Evolutionary conservation across 1,284 basidiomycete species (phyloP), one percentile per base, ranked within the genome.

Genomic region (Ceraceosorus guamensis): DNA sequence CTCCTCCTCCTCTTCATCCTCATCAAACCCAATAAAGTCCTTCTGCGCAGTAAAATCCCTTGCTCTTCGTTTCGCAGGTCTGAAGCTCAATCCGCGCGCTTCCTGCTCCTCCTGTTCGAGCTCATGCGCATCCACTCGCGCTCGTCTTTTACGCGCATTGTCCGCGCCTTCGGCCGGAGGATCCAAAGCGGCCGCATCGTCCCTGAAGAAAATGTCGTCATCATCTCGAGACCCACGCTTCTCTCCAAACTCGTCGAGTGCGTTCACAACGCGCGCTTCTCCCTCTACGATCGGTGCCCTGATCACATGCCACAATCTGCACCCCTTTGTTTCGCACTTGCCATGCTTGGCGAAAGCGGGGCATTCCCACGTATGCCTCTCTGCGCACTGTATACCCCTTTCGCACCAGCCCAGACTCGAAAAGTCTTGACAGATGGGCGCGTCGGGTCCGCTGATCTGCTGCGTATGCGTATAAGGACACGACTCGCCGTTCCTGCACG

Each of bases 331-430:
- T 2, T 56, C 45, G 53, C 72, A 75, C 39, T 52, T 60, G 8
- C 73, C 72, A 18, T 57, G 59, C 31, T 66, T 65, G 11, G 66
- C 61, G 52, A 71, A 75, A 43, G 71, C 71, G 2, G 71, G 69
- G 50, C 71, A 73, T 31, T 75, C 73, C 46, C 64, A 71, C 34
- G 73, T 68, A 50, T 76, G 73, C 24, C 72, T 56, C 51, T 60
- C 16, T 10, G 49, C 43, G 48, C 73, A 76, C 7, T 37, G 53
- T 18, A 31, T 47, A 1, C 73, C 73, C 18, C 50, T 50, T 1
- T 68, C 67, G 57, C 73, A 76, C 71, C 71, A 76, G 4, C 73
- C 73, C 35, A 66, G 53, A 6, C 62, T 56, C 53, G 64, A 60
- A 33, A 76, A 76, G 14, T 61, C 55, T 3, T 52, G 49, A 43